A percentile compares a stretch with the other conserved stretches of the same genome.
Conservation (phyloP, 2,329 filamentous ascomycete genomes). For the Fusarium stilboides region DNA sequence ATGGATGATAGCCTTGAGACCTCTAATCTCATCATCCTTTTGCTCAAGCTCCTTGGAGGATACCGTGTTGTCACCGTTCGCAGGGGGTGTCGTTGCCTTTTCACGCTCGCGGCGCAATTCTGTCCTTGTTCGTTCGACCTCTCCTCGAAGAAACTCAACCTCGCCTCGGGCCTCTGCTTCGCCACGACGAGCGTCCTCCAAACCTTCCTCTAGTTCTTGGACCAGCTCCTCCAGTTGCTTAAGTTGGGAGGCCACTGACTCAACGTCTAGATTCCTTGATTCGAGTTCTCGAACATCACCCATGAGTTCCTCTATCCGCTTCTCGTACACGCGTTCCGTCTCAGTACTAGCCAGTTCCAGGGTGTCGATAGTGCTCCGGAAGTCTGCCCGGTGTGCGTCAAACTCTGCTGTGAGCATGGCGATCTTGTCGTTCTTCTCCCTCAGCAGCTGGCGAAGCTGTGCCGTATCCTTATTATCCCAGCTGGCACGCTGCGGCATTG, state of each 20-base stretch:
- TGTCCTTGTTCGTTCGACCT: slow-evolving; percentile 91
- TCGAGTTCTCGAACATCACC: slow-evolving; percentile 87
- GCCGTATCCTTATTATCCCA: slow-evolving; percentile 79
- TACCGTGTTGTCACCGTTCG: slow-evolving; percentile 61
- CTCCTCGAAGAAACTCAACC: slow-evolving; percentile 93
- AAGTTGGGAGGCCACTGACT: slow-evolving; percentile 89
- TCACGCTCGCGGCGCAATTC: slow-evolving; percentile 92
- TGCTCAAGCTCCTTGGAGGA: slow-evolving; percentile 85
- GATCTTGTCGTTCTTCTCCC: slow-evolving; percentile 98
- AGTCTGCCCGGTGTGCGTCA: slow-evolving; percentile 94
- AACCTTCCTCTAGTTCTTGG: slow-evolving; percentile 94
- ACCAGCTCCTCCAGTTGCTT: slow-evolving; percentile 97
- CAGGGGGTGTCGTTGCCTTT: slow-evolving; percentile 66
- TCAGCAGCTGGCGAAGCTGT: slow-evolving; percentile 84
- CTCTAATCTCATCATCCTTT: slow-evolving; percentile 97
- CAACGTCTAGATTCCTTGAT: slow-evolving; percentile 88
- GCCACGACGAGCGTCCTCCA: slow-evolving; percentile 93
- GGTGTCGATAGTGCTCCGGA: slow-evolving; percentile 96
- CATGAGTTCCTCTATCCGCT: slow-evolving; percentile 88
- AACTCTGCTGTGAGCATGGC: slow-evolving; percentile 94
- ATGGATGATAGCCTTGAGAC: slow-evolving; percentile 97
- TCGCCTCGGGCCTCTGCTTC: slow-evolving; percentile 97
- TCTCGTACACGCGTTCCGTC: slow-evolving; percentile 96
- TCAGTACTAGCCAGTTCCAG: slow-evolving; percentile 95
- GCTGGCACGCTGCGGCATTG: slow-evolving; percentile 61